Base-by-base conservation (phyloP, 805 yeast genomes). In the Zygosaccharomyces kombuchaensis region DNA sequence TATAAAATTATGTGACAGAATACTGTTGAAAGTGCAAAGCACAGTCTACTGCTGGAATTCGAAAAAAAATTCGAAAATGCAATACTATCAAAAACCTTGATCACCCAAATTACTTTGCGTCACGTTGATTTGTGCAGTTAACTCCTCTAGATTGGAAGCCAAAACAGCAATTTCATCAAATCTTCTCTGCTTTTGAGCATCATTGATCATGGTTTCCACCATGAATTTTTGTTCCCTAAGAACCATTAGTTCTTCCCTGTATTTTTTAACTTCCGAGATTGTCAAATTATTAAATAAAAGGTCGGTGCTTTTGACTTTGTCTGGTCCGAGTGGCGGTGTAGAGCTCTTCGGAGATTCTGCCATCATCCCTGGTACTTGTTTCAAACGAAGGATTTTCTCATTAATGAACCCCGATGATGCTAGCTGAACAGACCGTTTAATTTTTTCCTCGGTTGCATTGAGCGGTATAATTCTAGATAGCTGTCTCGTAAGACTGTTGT, bases 151-250 rank as follows among this genome's bases (percentile, higher is more conserved):
- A 45, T 84, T 86, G 16, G 63, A 71, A 29, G 75, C 76, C 46
- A 91, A 67, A 1, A 85, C 73, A 9, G 67, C 69, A 35, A 87
- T 65, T 59, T 87, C 96, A 46, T 89, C 96, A 58, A 87, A 87
- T 52, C 80, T 78, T 36, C 97, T 68, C 42, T 76, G 80, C 52
- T 73, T 74, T 48, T 82, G 85, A 30, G 82, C 78, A 10, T 74
- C 78, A 2, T 73, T 71, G 22, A 86, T 75, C 76, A 83, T 77
- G 12, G 78, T 73, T 47, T 79, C 77, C 2, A 91, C 81, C 49
- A 91, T 65, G 54, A 77, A 90, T 54, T 74, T 73, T 57, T 90
- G 98, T 60, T 90, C 98, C 49, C 83, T 83, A 58, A 88, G 66
- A 9, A 91, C 96, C 84, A 90, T 85, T 47, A 90, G 66, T 52